Evolutionary conservation across 352 stramenopile genomes (phyloP).

Genomic region (Phytopythium mirpurense): DNA sequence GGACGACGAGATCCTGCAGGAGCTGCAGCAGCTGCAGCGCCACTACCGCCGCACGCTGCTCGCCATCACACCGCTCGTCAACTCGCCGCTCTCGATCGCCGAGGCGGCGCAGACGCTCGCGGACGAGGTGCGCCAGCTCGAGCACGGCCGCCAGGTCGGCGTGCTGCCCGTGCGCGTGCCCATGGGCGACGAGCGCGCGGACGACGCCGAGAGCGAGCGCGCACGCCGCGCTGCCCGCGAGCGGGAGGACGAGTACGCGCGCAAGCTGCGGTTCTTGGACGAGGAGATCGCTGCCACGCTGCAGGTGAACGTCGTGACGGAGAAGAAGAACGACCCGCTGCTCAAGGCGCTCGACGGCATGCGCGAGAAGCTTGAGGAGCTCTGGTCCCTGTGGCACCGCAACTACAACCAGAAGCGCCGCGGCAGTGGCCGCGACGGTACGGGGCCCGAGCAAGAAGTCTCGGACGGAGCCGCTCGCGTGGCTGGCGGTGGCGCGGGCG

Average conservation of each 20-base stretch:
- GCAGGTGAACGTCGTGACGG: constrained; percentile 57
- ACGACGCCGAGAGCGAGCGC: constrained; percentile 22
- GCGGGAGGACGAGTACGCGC: constrained; percentile 40
- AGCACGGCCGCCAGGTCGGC: constrained; percentile 40
- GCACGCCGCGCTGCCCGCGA: neutral
- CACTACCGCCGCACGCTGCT: constrained; percentile 58
- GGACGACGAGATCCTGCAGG: constrained; percentile 54
- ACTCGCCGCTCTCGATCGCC: constrained; percentile 49
- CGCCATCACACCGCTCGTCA: constrained; percentile 49
- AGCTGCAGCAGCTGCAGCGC: constrained; percentile 59
- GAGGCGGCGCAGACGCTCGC: constrained; percentile 49
- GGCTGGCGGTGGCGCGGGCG: neutral
- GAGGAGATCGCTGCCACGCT: constrained; percentile 65
- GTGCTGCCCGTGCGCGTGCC: constrained; percentile 27
- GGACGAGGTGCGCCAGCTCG: constrained; percentile 54
- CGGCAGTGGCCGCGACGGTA: constrained; percentile 7
- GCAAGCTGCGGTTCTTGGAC: constrained; percentile 56
- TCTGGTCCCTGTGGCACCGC: constrained; percentile 65
- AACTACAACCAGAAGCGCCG: constrained; percentile 41
- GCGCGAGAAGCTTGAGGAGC: constrained; percentile 58
- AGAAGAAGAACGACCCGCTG: constrained; percentile 75
- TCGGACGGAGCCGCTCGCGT: neutral
- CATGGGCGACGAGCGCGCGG: constrained; percentile 9
- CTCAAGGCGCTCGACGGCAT: constrained; percentile 62
- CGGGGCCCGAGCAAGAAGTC: constrained; percentile 6